These are phyloP conservation scores for Pilobolus umbonatus DNA, from an alignment of 192 early-diverging fungal genomes.

Conservation along the genomic window DNA sequence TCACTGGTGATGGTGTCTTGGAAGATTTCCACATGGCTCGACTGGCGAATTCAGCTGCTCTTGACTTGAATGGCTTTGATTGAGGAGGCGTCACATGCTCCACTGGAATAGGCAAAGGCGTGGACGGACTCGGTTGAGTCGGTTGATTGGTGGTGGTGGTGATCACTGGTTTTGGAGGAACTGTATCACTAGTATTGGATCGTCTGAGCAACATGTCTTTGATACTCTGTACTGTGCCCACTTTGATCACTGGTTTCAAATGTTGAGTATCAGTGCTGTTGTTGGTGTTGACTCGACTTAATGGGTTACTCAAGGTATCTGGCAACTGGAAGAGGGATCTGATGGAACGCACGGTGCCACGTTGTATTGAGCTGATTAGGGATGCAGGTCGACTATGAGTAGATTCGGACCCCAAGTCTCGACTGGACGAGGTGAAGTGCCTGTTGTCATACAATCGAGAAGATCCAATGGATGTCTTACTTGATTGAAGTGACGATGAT, in stretches of 20 bases:
- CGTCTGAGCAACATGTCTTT: slow-evolving; percentile 14
- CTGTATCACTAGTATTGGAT: too few species aligned
- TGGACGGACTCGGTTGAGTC: neutral
- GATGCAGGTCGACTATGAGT: slow-evolving; percentile 9
- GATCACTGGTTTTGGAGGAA: too few species aligned
- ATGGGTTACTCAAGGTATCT: slow-evolving; percentile 12
- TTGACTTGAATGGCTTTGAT: slow-evolving; percentile 2
- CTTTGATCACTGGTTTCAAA: slow-evolving; percentile 8
- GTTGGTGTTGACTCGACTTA: slow-evolving; percentile 9
- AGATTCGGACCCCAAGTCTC: slow-evolving; percentile 2
- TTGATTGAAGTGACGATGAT: neutral
- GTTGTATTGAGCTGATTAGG: slow-evolving; percentile 18
- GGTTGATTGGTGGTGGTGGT: neutral
- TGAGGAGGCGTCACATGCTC: too few species aligned
- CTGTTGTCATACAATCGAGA: neutral
- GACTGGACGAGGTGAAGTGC: neutral
- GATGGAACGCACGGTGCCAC: slow-evolving; percentile 23
- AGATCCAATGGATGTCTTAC: neutral
- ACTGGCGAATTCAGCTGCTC: slow-evolving; percentile 10
- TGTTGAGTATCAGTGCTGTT: slow-evolving; percentile 9
- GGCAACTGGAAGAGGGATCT: slow-evolving; percentile 25
- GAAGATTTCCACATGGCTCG: slow-evolving; percentile 12
- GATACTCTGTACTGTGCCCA: slow-evolving; percentile 18
- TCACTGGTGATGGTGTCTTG: too few species aligned
- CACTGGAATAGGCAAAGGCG: too few species aligned